Conservation (phyloP, 2,329 filamentous ascomycete species). For the Botryotinia convoluta region DNA sequence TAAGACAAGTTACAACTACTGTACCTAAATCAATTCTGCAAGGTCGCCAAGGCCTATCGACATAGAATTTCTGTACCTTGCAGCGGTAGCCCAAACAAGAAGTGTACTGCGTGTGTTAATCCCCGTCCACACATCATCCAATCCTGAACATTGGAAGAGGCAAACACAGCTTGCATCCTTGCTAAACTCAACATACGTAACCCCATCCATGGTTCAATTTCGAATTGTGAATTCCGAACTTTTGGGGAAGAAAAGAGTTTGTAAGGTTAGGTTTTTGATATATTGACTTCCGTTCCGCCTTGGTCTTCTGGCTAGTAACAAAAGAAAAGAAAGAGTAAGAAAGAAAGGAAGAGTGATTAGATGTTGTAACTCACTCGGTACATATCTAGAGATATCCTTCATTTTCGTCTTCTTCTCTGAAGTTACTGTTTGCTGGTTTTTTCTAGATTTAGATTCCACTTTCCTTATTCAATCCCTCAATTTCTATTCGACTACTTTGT, state of each 20-base stretch:
- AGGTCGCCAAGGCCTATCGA: conserved; percentile 1
- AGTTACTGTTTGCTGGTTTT: background rate
- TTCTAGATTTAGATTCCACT: background rate
- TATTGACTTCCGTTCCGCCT: background rate
- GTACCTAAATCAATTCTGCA: background rate
- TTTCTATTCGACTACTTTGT: background rate
- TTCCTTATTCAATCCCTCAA: background rate
- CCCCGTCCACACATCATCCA: background rate
- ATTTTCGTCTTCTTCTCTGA: background rate
- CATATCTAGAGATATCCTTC: background rate
- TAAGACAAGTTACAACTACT: background rate
- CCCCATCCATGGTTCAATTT: background rate
- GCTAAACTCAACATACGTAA: background rate
- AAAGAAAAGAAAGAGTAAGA: background rate
- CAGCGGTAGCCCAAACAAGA: conserved; percentile 4
- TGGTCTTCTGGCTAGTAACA: background rate
- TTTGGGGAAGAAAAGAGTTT: background rate
- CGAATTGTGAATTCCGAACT: background rate
- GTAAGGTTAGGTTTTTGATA: background rate
- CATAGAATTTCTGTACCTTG: background rate
- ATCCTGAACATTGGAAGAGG: background rate
- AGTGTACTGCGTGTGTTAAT: background rate
- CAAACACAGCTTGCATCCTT: background rate
- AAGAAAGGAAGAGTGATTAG: background rate
- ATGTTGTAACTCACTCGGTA: background rate